Conservation (phyloP, 106 monocot genomes). For the Agapanthus africanus region DNA sequence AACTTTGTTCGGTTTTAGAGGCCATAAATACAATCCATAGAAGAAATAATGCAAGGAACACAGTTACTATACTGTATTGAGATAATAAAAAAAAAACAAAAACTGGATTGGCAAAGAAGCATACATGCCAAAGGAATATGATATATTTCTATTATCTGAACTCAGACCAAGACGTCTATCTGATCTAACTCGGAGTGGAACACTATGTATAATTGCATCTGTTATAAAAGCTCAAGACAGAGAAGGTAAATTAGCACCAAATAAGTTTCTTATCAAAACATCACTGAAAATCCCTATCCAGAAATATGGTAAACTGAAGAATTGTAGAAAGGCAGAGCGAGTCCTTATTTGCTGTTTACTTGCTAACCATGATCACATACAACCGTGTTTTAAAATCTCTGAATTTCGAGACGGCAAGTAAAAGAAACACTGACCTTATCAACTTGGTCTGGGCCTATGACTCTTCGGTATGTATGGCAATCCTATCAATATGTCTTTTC, state of each 20-base stretch:
- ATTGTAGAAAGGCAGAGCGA: background rate
- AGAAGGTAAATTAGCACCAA: constrained; percentile 4
- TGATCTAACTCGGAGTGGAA: constrained; percentile 4
- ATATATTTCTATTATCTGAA: constrained; percentile 28
- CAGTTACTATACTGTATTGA: background rate
- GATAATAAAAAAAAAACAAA: background rate
- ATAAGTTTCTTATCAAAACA: constrained; percentile 1
- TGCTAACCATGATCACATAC: constrained; percentile 26
- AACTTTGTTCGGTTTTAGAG: constrained; percentile 8
- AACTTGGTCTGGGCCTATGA: background rate
- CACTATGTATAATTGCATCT: constrained; percentile 14
- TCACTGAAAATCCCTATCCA: background rate
- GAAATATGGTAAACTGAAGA: background rate
- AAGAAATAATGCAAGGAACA: background rate
- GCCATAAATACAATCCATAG: background rate
- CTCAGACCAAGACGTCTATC: constrained; percentile 1
- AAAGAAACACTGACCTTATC: constrained; percentile 14
- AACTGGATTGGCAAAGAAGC: background rate
- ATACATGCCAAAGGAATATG: constrained; percentile 18
- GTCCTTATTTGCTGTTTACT: constrained; percentile 4
- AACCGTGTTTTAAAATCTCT: constrained; percentile 38
- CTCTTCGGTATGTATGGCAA: no score
- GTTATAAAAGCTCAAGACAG: constrained; percentile 13
- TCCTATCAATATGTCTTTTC: no score
- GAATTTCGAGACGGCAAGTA: background rate